Conservation (phyloP, 2,329 filamentous ascomycete species). For the Magnaporthiopsis rhizophila region DNA sequence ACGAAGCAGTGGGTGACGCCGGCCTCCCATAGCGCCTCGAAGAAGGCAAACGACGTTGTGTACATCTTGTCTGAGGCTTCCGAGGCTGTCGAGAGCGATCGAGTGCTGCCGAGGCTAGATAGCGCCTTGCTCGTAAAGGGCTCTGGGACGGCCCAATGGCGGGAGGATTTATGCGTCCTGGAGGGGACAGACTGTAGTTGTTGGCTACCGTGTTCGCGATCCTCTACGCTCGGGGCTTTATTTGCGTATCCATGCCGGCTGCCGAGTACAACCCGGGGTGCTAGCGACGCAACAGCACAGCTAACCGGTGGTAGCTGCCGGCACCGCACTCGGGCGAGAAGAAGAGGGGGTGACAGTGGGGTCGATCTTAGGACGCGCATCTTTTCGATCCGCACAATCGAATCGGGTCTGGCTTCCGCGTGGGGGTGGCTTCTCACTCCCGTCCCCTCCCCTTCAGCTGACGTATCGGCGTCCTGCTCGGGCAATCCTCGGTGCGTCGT, state of each 20-base stretch:
- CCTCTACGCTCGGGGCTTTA: not conserved
- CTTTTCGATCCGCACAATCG: not conserved
- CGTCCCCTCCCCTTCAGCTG: not conserved
- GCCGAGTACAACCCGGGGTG: not conserved
- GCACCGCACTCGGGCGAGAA: not conserved
- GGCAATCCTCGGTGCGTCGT: not conserved
- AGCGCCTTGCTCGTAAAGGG: not conserved
- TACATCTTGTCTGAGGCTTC: constrained; percentile 36
- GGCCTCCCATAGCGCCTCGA: constrained; percentile 70
- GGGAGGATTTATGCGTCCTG: not conserved
- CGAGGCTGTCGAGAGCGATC: not conserved
- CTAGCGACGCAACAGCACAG: not conserved
- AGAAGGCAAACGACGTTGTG: constrained; percentile 74
- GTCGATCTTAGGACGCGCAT: not conserved
- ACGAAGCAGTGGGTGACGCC: constrained; percentile 52
- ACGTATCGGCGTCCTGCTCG: not conserved
- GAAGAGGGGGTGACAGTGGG: not conserved
- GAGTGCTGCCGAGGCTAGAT: not conserved
- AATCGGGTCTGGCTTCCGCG: not conserved
- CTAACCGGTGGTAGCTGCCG: not conserved
- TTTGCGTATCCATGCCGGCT: not conserved
- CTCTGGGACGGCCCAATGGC: not conserved
- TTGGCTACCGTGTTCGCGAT: not conserved
- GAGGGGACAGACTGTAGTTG: not conserved
- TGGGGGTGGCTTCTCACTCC: not conserved